Percentiles rank a stretch among this genome's conserved stretches.
Evolutionary conservation across 352 stramenopile genomes (phyloP).

Genomic region (Phytophthora megakarya): DNA sequence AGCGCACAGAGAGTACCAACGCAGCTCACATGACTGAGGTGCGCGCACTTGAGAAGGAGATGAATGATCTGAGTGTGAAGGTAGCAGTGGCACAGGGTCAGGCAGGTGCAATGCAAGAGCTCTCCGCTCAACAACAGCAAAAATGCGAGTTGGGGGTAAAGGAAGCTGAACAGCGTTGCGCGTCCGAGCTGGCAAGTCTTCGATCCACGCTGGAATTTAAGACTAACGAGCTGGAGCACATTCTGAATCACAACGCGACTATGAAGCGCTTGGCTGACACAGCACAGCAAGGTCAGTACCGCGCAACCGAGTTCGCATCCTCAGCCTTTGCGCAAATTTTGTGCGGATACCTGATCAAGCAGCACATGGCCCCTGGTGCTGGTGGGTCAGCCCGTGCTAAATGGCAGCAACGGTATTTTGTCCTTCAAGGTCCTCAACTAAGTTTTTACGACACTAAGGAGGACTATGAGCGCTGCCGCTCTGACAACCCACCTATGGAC

Average conservation of each 20-base stretch:
- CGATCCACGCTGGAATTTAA: slow-evolving; percentile 84
- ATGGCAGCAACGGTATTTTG: slow-evolving; percentile 90
- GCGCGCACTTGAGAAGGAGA: slow-evolving; percentile 73
- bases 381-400: slow-evolving; percentile 51
- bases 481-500: slow-evolving; percentile 83
- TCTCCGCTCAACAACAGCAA: slow-evolving; percentile 75
- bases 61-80: slow-evolving; percentile 85
- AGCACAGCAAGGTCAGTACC: slow-evolving; percentile 84
- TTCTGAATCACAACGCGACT: slow-evolving; percentile 88
- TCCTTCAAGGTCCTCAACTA: slow-evolving; percentile 76
- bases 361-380: slow-evolving; percentile 61
- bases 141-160: slow-evolving; percentile 79
- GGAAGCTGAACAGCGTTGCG: slow-evolving; percentile 77
- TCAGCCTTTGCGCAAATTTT: slow-evolving; percentile 74
- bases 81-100: slow-evolving; percentile 82
- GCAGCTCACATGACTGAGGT: slow-evolving; percentile 78
- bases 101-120: slow-evolving; percentile 81
- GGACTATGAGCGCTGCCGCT: slow-evolving; percentile 82
- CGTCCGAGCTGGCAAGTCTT: slow-evolving; percentile 65
- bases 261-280: slow-evolving; percentile 85
- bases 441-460: slow-evolving; percentile 89
- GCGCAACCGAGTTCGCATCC: slow-evolving; percentile 81
- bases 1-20: slow-evolving; percentile 78
- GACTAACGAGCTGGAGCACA: slow-evolving; percentile 87
- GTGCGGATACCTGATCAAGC: slow-evolving; percentile 87